Conservation (phyloP, 345 rosid species). For the Theobroma cacao region DNA sequence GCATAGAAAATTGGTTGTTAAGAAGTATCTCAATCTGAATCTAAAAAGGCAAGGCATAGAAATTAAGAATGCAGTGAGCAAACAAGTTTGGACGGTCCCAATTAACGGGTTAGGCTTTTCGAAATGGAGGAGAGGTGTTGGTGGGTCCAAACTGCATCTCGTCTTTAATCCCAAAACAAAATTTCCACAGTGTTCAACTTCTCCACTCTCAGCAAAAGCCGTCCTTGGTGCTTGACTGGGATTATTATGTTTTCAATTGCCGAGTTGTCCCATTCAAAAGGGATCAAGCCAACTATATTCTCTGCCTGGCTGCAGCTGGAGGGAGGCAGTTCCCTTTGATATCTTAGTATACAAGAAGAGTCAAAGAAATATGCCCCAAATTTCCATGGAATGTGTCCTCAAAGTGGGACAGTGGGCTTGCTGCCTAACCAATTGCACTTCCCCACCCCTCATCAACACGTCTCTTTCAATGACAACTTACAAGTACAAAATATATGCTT, state of each 20-base stretch:
- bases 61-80: not conserved
- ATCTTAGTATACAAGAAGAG: not conserved
- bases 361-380: not conserved
- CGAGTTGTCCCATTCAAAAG: not conserved
- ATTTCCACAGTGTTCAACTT: not conserved
- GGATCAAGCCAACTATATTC: not conserved
- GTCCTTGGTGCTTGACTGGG: conserved; percentile 5
- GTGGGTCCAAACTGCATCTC: conserved; percentile 1
- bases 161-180: not conserved
- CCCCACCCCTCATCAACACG: not conserved
- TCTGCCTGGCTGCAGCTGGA: not conserved
- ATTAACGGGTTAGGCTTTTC: not conserved
- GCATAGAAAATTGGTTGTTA: too few relatives aligned
- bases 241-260: not conserved
- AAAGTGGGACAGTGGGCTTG: not conserved
- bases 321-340: not conserved
- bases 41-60: not conserved
- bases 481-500: not conserved
- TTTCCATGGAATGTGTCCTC: conserved; percentile 8
- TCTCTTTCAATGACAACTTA: not conserved
- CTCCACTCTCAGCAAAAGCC: not conserved
- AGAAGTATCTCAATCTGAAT: too few relatives aligned
- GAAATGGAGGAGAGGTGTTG: not conserved
- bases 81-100: not conserved
- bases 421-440: not conserved